Conservation (phyloP, 192 early-diverging fungal genomes). For the Backusella parvicylindrica region DNA sequence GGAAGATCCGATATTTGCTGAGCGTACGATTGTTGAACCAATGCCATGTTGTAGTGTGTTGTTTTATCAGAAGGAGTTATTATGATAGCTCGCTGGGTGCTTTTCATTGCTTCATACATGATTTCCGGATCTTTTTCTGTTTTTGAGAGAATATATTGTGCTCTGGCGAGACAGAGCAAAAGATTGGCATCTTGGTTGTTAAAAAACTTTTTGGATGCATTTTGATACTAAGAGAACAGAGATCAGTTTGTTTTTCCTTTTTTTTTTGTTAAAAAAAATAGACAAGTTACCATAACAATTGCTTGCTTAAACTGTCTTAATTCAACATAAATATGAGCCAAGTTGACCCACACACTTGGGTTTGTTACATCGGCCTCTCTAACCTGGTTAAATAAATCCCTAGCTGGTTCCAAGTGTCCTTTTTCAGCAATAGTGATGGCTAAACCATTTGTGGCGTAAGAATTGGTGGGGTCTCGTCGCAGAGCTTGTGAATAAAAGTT, state of each 20-base stretch:
- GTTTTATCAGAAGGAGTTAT: slow-evolving; percentile 55
- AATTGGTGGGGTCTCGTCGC: slow-evolving; percentile 63
- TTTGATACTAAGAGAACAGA: slow-evolving; percentile 53
- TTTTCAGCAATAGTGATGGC: slow-evolving; percentile 81
- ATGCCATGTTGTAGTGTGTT: slow-evolving; percentile 66
- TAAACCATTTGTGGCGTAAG: slow-evolving; percentile 81
- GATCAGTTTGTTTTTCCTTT: not conserved
- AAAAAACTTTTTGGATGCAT: slow-evolving; percentile 50
- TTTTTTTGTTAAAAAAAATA: not conserved
- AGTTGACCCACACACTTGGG: slow-evolving; percentile 61
- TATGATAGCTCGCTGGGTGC: slow-evolving; percentile 45
- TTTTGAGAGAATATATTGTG: slow-evolving; percentile 60
- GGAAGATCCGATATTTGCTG: slow-evolving; percentile 74
- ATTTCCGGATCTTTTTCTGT: slow-evolving; percentile 54
- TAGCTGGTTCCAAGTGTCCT: slow-evolving; percentile 56
- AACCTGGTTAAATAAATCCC: slow-evolving; percentile 58
- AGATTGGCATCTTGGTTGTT: slow-evolving; percentile 49
- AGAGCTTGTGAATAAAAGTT: slow-evolving; percentile 82
- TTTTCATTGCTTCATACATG: slow-evolving; percentile 55
- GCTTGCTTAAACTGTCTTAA: slow-evolving; percentile 73
- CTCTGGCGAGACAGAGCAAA: slow-evolving; percentile 52
- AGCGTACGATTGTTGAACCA: slow-evolving; percentile 82
- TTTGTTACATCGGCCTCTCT: slow-evolving; percentile 41
- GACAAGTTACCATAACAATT: slow-evolving; percentile 55
- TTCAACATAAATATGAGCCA: slow-evolving; percentile 75